Conservation (phyloP, 2,329 filamentous ascomycete genomes). For the Sclerotinia trifoliorum region DNA sequence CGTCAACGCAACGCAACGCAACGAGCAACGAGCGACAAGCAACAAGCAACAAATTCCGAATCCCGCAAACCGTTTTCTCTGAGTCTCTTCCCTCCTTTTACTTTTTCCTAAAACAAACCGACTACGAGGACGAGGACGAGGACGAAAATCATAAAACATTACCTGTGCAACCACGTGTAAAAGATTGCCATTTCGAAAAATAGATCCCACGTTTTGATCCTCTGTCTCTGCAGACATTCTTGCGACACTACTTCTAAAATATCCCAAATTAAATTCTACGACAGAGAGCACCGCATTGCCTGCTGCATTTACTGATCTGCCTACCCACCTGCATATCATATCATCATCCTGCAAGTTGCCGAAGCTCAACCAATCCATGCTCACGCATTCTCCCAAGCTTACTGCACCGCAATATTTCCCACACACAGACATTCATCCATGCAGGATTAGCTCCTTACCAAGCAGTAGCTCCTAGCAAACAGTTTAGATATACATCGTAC, state of each 20-base stretch:
- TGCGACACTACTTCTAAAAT: background rate
- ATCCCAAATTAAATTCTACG: constrained; percentile 10
- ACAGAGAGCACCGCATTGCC: background rate
- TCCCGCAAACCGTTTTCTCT: background rate
- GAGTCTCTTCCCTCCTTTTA: background rate
- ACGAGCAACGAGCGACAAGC: no score
- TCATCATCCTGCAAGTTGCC: constrained; percentile 14
- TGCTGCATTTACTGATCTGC: constrained; percentile 9
- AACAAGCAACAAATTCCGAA: background rate
- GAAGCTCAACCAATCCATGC: constrained; percentile 13
- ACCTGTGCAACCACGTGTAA: background rate
- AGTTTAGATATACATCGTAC: constrained; percentile 9
- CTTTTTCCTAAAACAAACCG: background rate
- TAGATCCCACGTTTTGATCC: constrained; percentile 14
- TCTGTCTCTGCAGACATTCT: background rate
- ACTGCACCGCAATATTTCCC: constrained; percentile 8
- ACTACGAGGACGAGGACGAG: background rate
- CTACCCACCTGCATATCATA: constrained; percentile 16
- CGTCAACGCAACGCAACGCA: background rate
- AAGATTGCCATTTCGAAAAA: background rate
- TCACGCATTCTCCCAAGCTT: background rate
- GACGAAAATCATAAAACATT: background rate
- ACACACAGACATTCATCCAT: background rate
- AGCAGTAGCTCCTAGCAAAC: constrained; percentile 10
- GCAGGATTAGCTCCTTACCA: background rate